Percentiles rank a stretch among this genome's conserved stretches.
phyloP scores from a whole-genome alignment of 2,329 filamentous ascomycete species.

The Botryotinia convoluta region DNA sequence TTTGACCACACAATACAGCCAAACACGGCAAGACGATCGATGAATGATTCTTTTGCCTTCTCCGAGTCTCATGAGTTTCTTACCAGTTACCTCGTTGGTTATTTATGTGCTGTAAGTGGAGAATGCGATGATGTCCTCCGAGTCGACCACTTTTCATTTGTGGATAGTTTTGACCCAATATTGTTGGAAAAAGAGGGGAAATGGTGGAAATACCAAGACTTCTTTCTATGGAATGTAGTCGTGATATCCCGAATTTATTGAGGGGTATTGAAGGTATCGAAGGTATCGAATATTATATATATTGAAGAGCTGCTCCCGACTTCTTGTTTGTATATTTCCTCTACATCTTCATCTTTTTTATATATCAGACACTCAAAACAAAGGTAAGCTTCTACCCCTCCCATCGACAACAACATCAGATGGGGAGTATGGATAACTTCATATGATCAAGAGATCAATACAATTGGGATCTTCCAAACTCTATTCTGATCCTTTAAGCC shows the following conservation, averaged over 20 bases:
- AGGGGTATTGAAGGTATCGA: not conserved
- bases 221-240: not conserved
- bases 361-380: not conserved
- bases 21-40: not conserved
- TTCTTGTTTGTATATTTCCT: not conserved
- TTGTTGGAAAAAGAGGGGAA: constrained; percentile 4
- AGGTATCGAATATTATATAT: not conserved
- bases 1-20: not conserved
- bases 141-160: constrained; percentile 14
- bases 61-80: constrained; percentile 2
- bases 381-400: not conserved
- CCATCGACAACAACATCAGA: not conserved
- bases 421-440: not conserved
- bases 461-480: not conserved
- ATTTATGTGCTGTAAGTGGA: not conserved
- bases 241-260: not conserved
- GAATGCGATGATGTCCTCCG: not conserved
- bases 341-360: not conserved
- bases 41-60: not conserved
- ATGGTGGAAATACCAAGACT: not conserved
- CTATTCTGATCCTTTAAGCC: not conserved
- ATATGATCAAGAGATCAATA: not conserved
- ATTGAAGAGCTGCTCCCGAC: not conserved
- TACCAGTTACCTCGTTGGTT: not conserved
- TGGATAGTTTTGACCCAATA: constrained; percentile 6